Percentiles rank a stretch among this genome's conserved stretches.
phyloP scores from a whole-genome alignment of 164 flowering plant genomes.

The Amborella trichopoda region DNA sequence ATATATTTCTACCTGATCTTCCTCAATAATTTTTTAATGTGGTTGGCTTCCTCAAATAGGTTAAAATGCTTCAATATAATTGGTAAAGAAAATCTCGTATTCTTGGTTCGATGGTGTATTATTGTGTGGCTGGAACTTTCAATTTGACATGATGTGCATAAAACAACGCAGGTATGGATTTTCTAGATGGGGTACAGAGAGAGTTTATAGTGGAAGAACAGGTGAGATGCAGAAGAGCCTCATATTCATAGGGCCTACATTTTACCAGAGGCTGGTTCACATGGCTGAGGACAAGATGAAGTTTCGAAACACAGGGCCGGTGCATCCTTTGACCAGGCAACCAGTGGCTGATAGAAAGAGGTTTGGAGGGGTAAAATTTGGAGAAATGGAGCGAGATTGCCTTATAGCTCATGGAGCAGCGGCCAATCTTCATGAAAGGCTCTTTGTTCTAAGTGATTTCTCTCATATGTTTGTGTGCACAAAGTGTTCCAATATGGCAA shows the following conservation, averaged over 20 bases:
- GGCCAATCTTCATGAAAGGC: slow-evolving; percentile 82
- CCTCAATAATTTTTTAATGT: too few species aligned
- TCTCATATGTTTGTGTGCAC: slow-evolving; percentile 72
- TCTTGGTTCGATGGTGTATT: too few species aligned
- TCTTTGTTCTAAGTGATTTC: slow-evolving; percentile 78
- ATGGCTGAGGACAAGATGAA: slow-evolving; percentile 98
- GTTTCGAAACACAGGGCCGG: slow-evolving; percentile 92
- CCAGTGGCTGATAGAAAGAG: slow-evolving; percentile 90
- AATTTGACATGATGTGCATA: too few species aligned
- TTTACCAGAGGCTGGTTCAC: slow-evolving; percentile 81
- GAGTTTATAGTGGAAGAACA: slow-evolving; percentile 64
- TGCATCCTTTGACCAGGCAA: slow-evolving; percentile 92
- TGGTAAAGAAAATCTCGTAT: too few species aligned
- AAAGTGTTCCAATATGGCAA: slow-evolving; percentile 48
- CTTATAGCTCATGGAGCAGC: slow-evolving; percentile 95
- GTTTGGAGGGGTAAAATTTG: slow-evolving; percentile 91
- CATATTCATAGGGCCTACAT: slow-evolving; percentile 80
- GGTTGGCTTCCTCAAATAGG: too few species aligned
- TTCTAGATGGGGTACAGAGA: slow-evolving; percentile 80
- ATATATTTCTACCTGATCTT: too few species aligned
- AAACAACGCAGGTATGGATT: slow-evolving; percentile 71
- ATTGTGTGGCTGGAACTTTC: too few species aligned
- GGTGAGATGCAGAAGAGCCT: slow-evolving; percentile 56
- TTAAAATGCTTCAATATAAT: too few species aligned
- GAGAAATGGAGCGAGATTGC: slow-evolving; percentile 98